Conservation (phyloP, 345 rosid species). For the Bruguiera parviflora region DNA sequence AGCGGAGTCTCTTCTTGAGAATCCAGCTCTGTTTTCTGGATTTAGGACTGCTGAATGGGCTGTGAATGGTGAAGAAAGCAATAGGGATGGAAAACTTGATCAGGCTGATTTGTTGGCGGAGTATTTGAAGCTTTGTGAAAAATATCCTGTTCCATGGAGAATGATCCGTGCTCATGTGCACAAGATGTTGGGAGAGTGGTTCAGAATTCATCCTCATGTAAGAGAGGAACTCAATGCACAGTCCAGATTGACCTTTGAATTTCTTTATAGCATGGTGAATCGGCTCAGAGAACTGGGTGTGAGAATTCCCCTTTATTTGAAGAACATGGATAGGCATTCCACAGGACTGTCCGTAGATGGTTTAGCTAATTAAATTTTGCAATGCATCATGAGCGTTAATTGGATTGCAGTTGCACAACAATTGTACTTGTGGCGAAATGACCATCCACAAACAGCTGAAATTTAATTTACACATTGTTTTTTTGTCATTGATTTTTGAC, state of each 20-base stretch:
- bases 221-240: conserved; percentile 78
- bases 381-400: not conserved
- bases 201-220: conserved; percentile 68
- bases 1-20: conserved; percentile 91
- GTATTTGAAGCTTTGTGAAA: conserved; percentile 82
- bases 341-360: conserved; percentile 18
- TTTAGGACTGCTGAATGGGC: conserved; percentile 68
- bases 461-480: not conserved
- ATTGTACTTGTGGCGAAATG: not conserved
- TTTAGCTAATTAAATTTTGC: conserved; percentile 12
- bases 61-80: conserved; percentile 34
- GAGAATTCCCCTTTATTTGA: conserved; percentile 67
- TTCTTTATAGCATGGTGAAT: conserved; percentile 60
- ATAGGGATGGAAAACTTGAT: conserved; percentile 57
- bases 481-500: not conserved
- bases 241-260: conserved; percentile 68
- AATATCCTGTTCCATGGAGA: conserved; percentile 88
- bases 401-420: not conserved
- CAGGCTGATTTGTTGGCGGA: conserved; percentile 70
- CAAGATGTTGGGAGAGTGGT: conserved; percentile 89
- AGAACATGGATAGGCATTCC: conserved; percentile 14
- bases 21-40: conserved; percentile 89
- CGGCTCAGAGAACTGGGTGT: conserved; percentile 60
- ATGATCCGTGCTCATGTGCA: conserved; percentile 88
- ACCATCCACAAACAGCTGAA: not conserved